Evolutionary conservation across 164 flowering plant species (phyloP).

Genomic region (Amborella trichopoda): DNA sequence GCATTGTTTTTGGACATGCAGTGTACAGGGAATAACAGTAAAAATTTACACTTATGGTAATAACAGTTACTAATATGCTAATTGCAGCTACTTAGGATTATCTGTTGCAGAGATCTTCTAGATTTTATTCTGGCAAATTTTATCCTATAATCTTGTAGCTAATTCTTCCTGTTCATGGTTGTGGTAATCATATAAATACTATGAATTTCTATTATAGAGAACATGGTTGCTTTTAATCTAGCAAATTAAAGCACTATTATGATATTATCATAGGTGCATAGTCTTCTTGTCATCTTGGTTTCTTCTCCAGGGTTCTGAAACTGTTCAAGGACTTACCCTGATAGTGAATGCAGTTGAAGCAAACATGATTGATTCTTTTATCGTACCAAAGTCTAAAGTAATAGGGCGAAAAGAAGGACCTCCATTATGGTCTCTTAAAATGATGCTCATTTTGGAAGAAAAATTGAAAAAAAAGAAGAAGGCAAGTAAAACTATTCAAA

Average conservation of each 20-base stretch:
- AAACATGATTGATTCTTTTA: not conserved
- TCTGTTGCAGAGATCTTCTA: no score
- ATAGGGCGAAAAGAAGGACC: not conserved
- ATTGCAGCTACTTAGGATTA: no score
- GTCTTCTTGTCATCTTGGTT: not conserved
- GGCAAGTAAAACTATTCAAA: no score
- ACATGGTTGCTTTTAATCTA: not conserved
- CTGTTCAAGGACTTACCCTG: constrained; percentile 1
- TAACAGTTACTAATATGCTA: no score
- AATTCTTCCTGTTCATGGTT: not conserved
- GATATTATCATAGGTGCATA: no score
- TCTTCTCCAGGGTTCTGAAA: no score
- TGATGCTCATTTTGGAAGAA: no score
- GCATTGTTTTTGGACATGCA: no score
- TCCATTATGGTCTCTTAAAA: constrained; percentile 1
- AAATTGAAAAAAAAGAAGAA: no score
- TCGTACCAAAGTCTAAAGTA: not conserved
- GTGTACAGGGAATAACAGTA: no score
- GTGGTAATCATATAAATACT: not conserved
- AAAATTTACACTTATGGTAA: no score
- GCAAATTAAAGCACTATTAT: not conserved
- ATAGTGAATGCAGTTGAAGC: not conserved
- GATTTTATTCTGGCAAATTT: no score
- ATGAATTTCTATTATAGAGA: not conserved
- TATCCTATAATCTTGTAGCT: not conserved